A percentile compares a stretch with the other conserved stretches of the same genome.
Evolutionary conservation across 2,329 filamentous ascomycete species (phyloP).

Genomic region (Arthrobotrys entomopaga): DNA sequence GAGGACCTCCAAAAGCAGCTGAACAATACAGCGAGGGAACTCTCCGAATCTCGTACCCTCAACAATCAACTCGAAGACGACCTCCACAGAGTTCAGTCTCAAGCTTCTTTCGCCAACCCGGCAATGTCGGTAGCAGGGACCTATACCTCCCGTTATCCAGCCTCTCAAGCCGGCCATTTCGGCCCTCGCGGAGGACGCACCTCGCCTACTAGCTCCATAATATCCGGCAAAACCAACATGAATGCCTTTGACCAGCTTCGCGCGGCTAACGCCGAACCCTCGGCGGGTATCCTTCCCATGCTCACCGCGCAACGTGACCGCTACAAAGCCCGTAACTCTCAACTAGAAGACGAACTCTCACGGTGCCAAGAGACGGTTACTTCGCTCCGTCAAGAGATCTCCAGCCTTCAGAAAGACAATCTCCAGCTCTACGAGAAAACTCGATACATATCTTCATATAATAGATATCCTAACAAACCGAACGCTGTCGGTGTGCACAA

Average conservation of each 20-base stretch:
- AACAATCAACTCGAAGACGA: slow-evolving; percentile 93
- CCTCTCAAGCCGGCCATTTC: slow-evolving; percentile 66
- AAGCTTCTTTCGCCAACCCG: slow-evolving; percentile 78
- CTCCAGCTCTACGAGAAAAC: slow-evolving; percentile 97
- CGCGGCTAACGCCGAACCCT: slow-evolving; percentile 63
- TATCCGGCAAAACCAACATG: slow-evolving; percentile 89
- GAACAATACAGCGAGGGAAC: slow-evolving; percentile 81
- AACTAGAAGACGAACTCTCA: slow-evolving; percentile 89
- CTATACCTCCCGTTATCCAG: slow-evolving; percentile 81
- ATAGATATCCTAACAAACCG: slow-evolving; percentile 73
- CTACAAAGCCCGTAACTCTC: slow-evolving; percentile 93
- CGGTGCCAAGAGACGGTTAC: slow-evolving; percentile 84
- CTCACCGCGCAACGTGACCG: slow-evolving; percentile 96
- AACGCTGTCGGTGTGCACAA: slow-evolving; percentile 76
- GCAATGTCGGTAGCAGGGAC: slow-evolving; percentile 94
- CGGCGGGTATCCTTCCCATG: slow-evolving; percentile 91
- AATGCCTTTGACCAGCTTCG: slow-evolving; percentile 61
- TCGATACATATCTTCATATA: slow-evolving; percentile 93
- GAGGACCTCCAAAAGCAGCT: slow-evolving; percentile 85
- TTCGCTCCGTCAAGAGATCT: slow-evolving; percentile 86
- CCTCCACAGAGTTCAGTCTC: slow-evolving; percentile 82
- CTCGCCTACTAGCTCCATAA: slow-evolving; percentile 96
- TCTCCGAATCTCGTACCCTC: slow-evolving; percentile 84
- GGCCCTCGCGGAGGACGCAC: slow-evolving; percentile 69
- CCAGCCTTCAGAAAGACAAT: slow-evolving; percentile 94